phyloP scores from a whole-genome alignment of 768 basidiomycete species.

The Russula emetica region DNA sequence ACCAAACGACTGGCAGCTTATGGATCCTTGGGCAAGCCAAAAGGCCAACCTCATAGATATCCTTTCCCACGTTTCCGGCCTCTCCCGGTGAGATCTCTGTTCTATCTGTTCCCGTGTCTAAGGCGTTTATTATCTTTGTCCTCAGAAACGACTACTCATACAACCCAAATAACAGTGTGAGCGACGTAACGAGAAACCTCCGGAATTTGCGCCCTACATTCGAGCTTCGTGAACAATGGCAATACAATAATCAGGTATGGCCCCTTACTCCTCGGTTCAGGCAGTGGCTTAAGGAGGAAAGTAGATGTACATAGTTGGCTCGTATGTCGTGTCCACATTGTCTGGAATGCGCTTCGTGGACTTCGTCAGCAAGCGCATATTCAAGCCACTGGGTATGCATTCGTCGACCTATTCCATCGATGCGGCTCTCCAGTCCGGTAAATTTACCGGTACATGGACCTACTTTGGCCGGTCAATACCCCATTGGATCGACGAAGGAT shows the following conservation, averaged over 20 bases:
- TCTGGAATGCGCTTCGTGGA: constrained; percentile 35
- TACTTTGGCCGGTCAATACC: constrained; percentile 36
- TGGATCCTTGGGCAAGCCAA: constrained; percentile 41
- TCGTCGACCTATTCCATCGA: constrained; percentile 38
- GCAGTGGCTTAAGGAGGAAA: background rate
- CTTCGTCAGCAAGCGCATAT: constrained; percentile 43
- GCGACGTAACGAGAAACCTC: constrained; percentile 28
- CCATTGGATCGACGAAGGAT: constrained; percentile 32
- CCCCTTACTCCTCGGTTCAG: background rate
- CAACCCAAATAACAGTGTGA: background rate
- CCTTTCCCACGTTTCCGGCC: constrained; percentile 41
- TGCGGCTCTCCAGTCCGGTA: constrained; percentile 35
- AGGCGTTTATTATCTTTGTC: too few relatives aligned
- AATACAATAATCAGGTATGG: constrained; percentile 40
- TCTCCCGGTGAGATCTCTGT: constrained; percentile 34
- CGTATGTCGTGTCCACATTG: constrained; percentile 37
- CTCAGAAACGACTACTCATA: constrained; percentile 19
- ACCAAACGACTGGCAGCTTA: constrained; percentile 39
- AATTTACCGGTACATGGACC: constrained; percentile 37
- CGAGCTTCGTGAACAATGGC: constrained; percentile 39
- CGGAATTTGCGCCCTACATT: constrained; percentile 35
- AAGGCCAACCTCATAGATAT: constrained; percentile 39
- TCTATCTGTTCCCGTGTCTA: background rate
- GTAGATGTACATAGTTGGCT: constrained; percentile 40
- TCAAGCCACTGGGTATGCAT: constrained; percentile 41